Evolutionary conservation across 2,329 filamentous ascomycete species (phyloP).

Genomic region (Tolypocladium amazonense): DNA sequence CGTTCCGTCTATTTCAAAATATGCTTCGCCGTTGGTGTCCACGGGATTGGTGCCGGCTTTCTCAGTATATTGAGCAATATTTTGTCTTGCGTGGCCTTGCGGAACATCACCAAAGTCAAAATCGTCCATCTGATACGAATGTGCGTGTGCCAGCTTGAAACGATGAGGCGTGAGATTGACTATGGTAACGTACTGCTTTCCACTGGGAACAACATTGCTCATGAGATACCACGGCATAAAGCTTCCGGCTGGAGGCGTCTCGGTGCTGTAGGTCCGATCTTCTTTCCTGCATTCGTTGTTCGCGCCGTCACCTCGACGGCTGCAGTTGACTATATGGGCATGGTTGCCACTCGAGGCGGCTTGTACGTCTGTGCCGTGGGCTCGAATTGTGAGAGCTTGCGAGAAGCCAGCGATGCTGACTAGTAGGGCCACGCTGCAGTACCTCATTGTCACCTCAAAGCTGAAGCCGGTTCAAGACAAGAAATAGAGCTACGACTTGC

Average conservation of each 20-base stretch:
- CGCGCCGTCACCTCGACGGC: neutral
- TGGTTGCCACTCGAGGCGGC: constrained; percentile 22
- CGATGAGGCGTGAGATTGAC: constrained; percentile 23
- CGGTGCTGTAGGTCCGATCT: neutral
- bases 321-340: constrained; percentile 16
- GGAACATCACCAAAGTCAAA: constrained; percentile 23
- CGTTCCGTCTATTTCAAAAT: constrained; percentile 18
- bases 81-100: constrained; percentile 19
- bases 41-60: constrained; percentile 3
- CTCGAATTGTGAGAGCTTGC: neutral
- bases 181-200: constrained; percentile 17
- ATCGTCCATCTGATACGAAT: constrained; percentile 19
- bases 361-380: neutral
- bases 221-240: neutral
- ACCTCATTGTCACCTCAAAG: neutral
- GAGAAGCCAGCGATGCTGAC: neutral
- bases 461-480: neutral
- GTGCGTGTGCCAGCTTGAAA: constrained; percentile 12
- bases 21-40: constrained; percentile 20
- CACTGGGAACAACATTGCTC: neutral
- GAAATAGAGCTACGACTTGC: neutral
- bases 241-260: neutral
- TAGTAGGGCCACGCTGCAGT: neutral
- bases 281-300: neutral
- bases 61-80: constrained; percentile 13